These are phyloP conservation scores for Zygnema cylindricum DNA, from an alignment of 139 green algal species.

Conservation along the genomic window DNA sequence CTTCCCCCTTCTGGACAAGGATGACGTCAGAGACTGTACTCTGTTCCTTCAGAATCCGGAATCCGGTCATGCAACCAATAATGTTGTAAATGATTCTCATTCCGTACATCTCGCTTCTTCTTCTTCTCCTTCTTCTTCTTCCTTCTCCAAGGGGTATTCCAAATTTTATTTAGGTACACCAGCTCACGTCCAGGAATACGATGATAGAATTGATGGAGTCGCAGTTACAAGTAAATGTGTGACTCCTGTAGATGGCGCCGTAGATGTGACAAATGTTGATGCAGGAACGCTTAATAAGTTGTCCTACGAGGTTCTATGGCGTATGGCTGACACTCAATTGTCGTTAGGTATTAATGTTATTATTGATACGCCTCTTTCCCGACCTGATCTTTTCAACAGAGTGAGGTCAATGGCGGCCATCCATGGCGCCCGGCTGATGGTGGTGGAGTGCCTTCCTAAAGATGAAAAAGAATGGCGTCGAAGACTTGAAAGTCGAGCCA, in stretches of 20 bases:
- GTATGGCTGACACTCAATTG: slow-evolving; percentile 68
- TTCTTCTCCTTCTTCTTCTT: background rate
- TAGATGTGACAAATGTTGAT: background rate
- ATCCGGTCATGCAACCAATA: too few species aligned
- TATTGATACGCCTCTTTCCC: slow-evolving; percentile 78
- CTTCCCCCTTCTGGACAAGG: slow-evolving; percentile 80
- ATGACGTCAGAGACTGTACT: slow-evolving; percentile 73
- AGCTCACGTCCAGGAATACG: too few species aligned
- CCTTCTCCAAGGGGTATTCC: too few species aligned
- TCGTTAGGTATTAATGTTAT: slow-evolving; percentile 63
- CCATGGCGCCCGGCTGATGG: slow-evolving; percentile 52
- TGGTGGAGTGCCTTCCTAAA: slow-evolving; percentile 70
- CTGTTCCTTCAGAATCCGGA: slow-evolving; percentile 33
- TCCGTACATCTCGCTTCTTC: too few species aligned
- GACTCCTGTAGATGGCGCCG: background rate
- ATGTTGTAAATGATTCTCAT: too few species aligned
- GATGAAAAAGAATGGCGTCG: slow-evolving; percentile 64
- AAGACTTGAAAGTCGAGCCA: slow-evolving; percentile 66
- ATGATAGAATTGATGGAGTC: background rate
- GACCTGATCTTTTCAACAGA: slow-evolving; percentile 67
- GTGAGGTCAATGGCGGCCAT: slow-evolving; percentile 44
- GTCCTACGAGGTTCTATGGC: slow-evolving; percentile 80
- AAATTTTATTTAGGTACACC: too few species aligned
- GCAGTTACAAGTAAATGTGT: background rate
- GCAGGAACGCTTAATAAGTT: slow-evolving; percentile 72